Evolutionary conservation across 129 eudicot species (phyloP).

Genomic region (Cynara cardunculus): DNA sequence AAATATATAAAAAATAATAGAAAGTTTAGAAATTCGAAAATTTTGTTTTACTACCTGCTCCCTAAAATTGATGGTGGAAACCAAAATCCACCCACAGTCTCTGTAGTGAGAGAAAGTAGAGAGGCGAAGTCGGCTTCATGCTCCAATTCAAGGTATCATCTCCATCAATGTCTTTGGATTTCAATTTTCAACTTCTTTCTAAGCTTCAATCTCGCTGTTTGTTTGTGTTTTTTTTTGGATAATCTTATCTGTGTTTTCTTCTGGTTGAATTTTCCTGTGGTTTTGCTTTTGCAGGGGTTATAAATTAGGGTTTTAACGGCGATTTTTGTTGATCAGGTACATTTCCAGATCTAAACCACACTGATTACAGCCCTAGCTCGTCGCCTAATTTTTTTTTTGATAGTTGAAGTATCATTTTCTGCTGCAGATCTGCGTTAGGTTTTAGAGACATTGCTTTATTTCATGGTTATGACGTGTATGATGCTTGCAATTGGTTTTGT

Average conservation of each 20-base stretch:
- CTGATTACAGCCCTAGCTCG: slow-evolving; percentile 4
- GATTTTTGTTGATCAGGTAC: slow-evolving; percentile 32
- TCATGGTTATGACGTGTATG: neutral
- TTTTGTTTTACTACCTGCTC: slow-evolving; percentile 25
- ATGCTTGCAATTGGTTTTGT: slow-evolving; percentile 1
- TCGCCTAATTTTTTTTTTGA: neutral
- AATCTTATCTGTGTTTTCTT: slow-evolving; percentile 5
- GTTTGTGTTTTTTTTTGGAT: neutral
- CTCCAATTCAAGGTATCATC: slow-evolving; percentile 17
- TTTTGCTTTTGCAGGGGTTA: slow-evolving; percentile 28
- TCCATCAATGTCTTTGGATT: neutral
- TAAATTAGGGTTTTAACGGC: slow-evolving; percentile 32
- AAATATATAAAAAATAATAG: neutral
- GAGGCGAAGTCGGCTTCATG: slow-evolving; percentile 11
- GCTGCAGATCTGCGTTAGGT: slow-evolving; percentile 18
- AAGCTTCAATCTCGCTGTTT: neutral
- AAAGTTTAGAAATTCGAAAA: neutral
- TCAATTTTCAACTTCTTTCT: slow-evolving; percentile 9
- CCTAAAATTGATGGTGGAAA: slow-evolving; percentile 7
- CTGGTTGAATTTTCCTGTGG: slow-evolving; percentile 12
- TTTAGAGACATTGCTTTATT: slow-evolving; percentile 17
- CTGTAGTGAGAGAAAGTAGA: neutral
- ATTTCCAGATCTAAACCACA: slow-evolving; percentile 45
- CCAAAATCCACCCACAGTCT: slow-evolving; percentile 5
- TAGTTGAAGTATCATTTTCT: neutral